Base-by-base conservation (phyloP, 768 basidiomycete species). In the Phanerodontia chrysosporium region DNA sequence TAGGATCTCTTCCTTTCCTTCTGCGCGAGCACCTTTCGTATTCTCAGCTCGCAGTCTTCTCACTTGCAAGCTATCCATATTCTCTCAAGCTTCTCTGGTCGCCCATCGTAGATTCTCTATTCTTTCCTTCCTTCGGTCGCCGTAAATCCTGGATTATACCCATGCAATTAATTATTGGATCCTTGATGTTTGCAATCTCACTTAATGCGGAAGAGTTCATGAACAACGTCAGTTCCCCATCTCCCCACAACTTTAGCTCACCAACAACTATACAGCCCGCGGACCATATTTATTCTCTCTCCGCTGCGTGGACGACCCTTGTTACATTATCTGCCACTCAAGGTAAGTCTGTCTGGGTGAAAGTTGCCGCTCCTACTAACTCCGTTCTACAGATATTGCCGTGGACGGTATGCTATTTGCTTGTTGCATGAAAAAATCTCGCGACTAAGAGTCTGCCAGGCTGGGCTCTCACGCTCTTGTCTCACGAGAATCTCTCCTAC, bases 101-200 rank as follows among this genome's bases (percentile, higher is more conserved):
- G 7, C 97, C 97, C 53, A 89, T 99, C 61, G 93, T 99, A 56
- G 97, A 99, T 69, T 91, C 96, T 1, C 77, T 89, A 63, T 99
- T 89, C 72, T 78, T 89, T 66, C 75, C 84, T 36, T 87, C 84
- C 44, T 64, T 95, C 62, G 97, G 97, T n/a, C 87, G 97, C 51
- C 81, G 97, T 63, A 99, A 98, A 73, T 95, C 92, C 61, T 99
- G 97, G 97, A 98, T 99, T 65, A 88, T 98, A 62, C 97, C 97
- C 45, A 97, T 99, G 81, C 97, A 99, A 71, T 70, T 87, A 30
- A 84, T 94, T 63, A 90, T 98, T 51, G 97, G 94, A 44, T 78
- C 82, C 44, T 75, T 94, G 59, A 91, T 92, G 89, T 66, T 91
- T 36, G 86, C 85, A 66, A 86, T 92, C 60, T 89, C 90, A 5